Conservation (phyloP, 2,329 filamentous ascomycete species). For the Neophaeococcomyces mojaviensis region DNA sequence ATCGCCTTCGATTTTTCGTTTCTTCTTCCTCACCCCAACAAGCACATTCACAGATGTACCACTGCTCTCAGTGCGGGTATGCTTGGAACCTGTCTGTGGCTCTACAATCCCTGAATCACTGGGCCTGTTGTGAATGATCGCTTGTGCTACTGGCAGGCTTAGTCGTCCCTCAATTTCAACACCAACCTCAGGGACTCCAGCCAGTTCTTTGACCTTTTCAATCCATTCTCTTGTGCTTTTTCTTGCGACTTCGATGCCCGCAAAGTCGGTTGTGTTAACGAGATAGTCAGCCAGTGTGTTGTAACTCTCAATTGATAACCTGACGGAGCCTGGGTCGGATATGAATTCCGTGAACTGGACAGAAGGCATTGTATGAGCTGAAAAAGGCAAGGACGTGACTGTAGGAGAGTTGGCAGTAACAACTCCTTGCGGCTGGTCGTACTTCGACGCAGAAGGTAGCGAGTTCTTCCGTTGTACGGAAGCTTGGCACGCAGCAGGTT, state of each 20-base stretch:
- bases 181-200: conserved; percentile 14
- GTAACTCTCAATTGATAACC: conserved; percentile 15
- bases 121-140: background rate
- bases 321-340: conserved; percentile 10
- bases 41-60: conserved; percentile 15
- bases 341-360: background rate
- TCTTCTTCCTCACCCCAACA: conserved; percentile 17
- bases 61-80: background rate
- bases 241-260: conserved; percentile 14
- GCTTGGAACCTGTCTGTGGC: background rate
- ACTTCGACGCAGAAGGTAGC: too few relatives aligned
- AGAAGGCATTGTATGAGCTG: background rate
- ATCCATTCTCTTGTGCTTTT: conserved; percentile 20
- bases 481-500: conserved; percentile 10
- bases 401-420: background rate
- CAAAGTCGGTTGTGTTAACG: conserved; percentile 20
- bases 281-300: conserved; percentile 17
- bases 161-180: background rate
- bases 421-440: background rate
- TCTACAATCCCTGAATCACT: conserved; percentile 8
- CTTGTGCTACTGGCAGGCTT: background rate
- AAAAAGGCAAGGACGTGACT: background rate
- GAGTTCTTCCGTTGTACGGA: background rate
- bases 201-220: conserved; percentile 15
- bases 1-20: conserved; percentile 17